A percentile compares a stretch with the other conserved stretches of the same genome.
These are phyloP conservation scores for Crithidia expoeki DNA, from an alignment of 208 protist genomes.

Conservation along the genomic window DNA sequence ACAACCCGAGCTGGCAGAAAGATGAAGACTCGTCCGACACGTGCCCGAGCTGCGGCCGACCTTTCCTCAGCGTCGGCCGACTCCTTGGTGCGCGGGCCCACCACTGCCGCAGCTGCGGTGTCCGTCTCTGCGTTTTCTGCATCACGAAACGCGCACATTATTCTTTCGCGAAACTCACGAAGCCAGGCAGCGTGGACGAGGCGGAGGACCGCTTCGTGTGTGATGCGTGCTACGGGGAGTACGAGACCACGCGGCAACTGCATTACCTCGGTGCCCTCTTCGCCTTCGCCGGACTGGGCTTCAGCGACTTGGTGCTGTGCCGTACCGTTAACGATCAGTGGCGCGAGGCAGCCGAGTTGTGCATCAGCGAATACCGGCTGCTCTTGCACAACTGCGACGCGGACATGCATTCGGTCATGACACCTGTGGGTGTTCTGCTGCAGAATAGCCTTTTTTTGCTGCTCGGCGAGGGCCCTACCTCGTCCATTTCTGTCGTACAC, in stretches of 20 bases:
- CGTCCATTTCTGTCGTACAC: conserved; percentile 32
- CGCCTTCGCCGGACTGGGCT: conserved; percentile 53
- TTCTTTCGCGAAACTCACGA: conserved; percentile 73
- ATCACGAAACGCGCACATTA: conserved; percentile 55
- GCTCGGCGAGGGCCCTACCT: conserved; percentile 34
- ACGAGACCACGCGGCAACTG: conserved; percentile 49
- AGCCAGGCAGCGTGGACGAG: conserved; percentile 58
- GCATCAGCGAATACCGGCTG: conserved; percentile 73
- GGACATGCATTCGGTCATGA: conserved; percentile 44
- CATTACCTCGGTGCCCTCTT: conserved; percentile 72
- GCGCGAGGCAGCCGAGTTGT: conserved; percentile 73
- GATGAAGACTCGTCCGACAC: conserved; percentile 47
- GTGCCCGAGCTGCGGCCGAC: conserved; percentile 47
- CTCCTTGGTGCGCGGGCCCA: conserved; percentile 44
- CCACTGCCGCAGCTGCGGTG: conserved; percentile 77
- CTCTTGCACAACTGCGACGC: conserved; percentile 61
- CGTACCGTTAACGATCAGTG: conserved; percentile 69
- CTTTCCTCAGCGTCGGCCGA: conserved; percentile 40
- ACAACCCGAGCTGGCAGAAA: conserved; percentile 61
- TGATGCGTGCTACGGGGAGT: conserved; percentile 57
- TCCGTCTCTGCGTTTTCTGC: conserved; percentile 62
- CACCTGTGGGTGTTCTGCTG: conserved; percentile 51
- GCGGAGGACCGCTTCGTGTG: conserved; percentile 61
- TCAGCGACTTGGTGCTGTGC: conserved; percentile 65
- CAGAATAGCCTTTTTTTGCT: conserved; percentile 64